These are phyloP conservation scores for Podaxis pistillaris DNA, from an alignment of 768 basidiomycete genomes.

Conservation along the genomic window DNA sequence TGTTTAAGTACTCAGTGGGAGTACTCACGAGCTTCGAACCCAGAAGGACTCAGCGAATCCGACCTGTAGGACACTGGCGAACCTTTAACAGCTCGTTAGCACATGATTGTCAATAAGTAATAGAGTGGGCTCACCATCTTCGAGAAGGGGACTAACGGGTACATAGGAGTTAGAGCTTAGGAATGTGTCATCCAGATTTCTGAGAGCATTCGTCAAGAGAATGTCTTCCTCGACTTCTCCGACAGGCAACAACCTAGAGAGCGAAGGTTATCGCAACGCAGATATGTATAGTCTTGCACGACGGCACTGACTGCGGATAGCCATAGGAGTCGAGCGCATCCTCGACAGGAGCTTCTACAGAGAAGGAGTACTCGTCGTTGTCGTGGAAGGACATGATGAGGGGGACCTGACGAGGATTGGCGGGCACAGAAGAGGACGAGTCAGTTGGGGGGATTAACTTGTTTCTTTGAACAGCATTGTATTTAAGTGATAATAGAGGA, in stretches of 20 bases:
- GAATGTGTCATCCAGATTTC: background rate
- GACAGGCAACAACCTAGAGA: background rate
- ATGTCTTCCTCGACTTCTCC: background rate
- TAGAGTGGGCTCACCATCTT: background rate
- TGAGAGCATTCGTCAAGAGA: background rate
- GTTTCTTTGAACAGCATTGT: background rate
- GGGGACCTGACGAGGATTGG: background rate
- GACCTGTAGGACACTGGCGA: background rate
- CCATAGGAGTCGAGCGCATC: background rate
- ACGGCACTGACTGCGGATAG: background rate
- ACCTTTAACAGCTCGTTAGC: background rate
- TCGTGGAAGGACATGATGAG: background rate
- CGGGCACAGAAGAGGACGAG: background rate
- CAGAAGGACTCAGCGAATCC: background rate
- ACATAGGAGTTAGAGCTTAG: background rate
- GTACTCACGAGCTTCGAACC: background rate
- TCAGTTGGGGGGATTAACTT: background rate
- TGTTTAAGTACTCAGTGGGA: background rate
- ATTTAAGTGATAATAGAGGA: background rate
- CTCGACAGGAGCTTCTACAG: conserved; percentile 4
- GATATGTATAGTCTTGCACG: too few species aligned
- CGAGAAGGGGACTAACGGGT: background rate
- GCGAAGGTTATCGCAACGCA: background rate
- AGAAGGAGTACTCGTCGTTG: background rate
- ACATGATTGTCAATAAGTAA: background rate